Base-by-base conservation (phyloP, 2,329 filamentous ascomycete genomes). In the Beauveria brongniartii region DNA sequence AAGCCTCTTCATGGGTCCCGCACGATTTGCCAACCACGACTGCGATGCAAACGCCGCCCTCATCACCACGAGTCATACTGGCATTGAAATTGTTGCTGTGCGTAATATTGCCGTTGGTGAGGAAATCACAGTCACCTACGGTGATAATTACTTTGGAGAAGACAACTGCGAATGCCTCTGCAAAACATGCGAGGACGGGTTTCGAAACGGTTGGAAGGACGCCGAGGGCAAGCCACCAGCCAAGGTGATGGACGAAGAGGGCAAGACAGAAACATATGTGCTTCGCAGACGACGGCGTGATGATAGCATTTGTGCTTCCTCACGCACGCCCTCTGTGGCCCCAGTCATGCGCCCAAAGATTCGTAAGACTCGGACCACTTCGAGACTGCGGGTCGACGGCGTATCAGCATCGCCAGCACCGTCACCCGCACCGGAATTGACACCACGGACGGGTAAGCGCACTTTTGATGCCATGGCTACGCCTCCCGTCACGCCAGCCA, bases 151-250 rank as follows among this genome's bases (percentile, higher is more conserved):
- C 72, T 99, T 99, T 75, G 94, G 94, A 2, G 87, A 91, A 50
- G 86, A 92, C 71, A 99, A 99, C 67, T 92, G 92, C 73, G 94
- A 99, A 71, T 99, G 94, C 71, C 78, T 99, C 1, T 99, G 94
- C 72, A 82, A 83, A 67, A 94, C 90, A 0, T 99, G 94, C 72
- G 94, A 99, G 74, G 79, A 82, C 24, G 77, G 80, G 3, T 77
- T 84, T 61, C 80, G 82, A 58, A 97, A 97, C 71, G 94, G 94
- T 1, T 99, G 95, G 95, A 82, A 84, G 16, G 78, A 79, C 4
- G 78, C 74, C 0, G 77, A 76, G 16, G 70, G 76, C 3, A 74
- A 74, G 37, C 46, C 47, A 1, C 74, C 82, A 26, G 77, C 74
- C 67, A 77, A 71, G 64, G 82, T 78, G 66, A 79, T 88, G 28